Base-by-base conservation (phyloP, 2,329 filamentous ascomycete genomes). In the Raffaelea deltoideospora region DNA sequence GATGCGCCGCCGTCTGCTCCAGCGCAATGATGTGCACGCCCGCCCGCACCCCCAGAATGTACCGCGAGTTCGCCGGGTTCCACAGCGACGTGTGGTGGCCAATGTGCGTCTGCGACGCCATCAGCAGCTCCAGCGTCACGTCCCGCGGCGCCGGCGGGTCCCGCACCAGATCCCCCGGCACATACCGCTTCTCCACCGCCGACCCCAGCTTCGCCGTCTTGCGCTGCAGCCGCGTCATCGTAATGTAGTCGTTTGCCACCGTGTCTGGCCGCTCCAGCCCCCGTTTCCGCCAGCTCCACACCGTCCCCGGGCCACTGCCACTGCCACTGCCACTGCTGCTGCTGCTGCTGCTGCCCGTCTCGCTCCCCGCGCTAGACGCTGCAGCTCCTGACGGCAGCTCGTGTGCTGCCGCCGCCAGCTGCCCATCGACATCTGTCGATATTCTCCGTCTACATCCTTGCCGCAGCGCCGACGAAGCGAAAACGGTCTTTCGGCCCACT, bases 11-110 rank as follows among this genome's bases (percentile, higher is more conserved):
- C 23, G 83, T 96, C 41, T 76, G 70, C 54, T 98, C 90, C 4
- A 96, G 76, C 10, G 79, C 81, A 56, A 98, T 94, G 54, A 98
- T 86, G 60, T 95, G 88, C 42, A 93, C 78, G 14, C 81, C 85
- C 47, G 90, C 72, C 31, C 90, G 72, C 43, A 93, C 73, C 48
- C 90, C 90, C 55, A 83, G 87, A 54, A 98, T 96, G 61, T 96
- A 96, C 47, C 82, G 74, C 45, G 86, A 79, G 62, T 96, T 98
- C 36, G 76, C 78, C 10, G 90, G 87, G 60, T 98, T 93, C 90
- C 90, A 98, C 34, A 87, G 69, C 43, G 83, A 83, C 1, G 81
- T 88, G 50, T 82, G 73, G 61, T 98, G 90, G 44, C 90, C 90
- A 57, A 96, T 76, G 60, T 94, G 86, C 37, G 76, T 75, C 60